Evolutionary conservation across 2,329 filamentous ascomycete genomes (phyloP), one percentile per base, ranked within the genome.

Genomic region (Epichloe sp.): DNA sequence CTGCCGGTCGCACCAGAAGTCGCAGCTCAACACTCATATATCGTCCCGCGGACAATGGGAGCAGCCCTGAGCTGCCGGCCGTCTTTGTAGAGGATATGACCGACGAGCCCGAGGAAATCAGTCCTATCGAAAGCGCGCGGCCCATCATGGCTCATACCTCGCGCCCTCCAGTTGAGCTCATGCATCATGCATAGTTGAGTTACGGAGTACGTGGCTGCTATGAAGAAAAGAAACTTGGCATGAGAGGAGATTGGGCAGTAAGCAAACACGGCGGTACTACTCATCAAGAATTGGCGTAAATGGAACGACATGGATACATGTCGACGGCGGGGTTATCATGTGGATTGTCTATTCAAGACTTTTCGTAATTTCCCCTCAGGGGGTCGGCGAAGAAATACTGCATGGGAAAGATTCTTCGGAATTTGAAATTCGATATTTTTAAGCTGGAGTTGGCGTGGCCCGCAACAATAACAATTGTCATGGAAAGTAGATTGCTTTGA

Each of bases 31-130:
- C 82, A 0, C 71, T 84, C 49, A 80, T 86, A 60, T 85, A 82
- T 69, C 73, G 79, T 58, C 80, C 82, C 0, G 68, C 70, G n/a
- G 73, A 76, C 55, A 71, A 78, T 56, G 75, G 75, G 19, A 69
- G 65, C 52, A 76, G 72, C 62, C 74, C 78, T 5, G 71, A 74
- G 46, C 65, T 85, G 59, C 82, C 82, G 2, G 80, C 79, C 38
- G 82, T 85, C 54, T 76, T 78, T 38, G 80, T 85, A 12, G 79
- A 85, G 59, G 82, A 85, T 61, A 79, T 81, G 72, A 83, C 80
- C 14, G 77, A 80, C 55, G 75, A 72, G 54, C 73, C 73, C 2
- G 67, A 69, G 34, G 68, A 66, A 42, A 60, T 73, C 55, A 71
- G 71, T 61, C 67, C 72, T 15, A 58, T 74, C 47, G 63, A 71